These are phyloP conservation scores for Irpex sp. DNA, from an alignment of 1,284 basidiomycete species.

Conservation along the genomic window DNA sequence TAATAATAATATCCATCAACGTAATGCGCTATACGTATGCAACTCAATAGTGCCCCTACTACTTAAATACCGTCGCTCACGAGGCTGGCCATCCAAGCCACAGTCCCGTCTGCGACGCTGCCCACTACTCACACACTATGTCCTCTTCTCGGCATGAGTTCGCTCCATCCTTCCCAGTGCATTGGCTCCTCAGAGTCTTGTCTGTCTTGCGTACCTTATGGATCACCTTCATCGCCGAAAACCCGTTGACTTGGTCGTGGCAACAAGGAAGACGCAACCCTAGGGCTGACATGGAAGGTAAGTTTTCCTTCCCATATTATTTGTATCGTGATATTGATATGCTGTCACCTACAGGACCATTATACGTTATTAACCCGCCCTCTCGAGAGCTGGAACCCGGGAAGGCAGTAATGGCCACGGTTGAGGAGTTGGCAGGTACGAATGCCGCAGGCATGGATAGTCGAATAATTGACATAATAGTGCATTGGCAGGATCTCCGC, in stretches of 20 bases:
- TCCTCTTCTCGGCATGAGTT: neutral
- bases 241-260: slow-evolving; percentile 8
- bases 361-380: slow-evolving; percentile 23
- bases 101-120: neutral
- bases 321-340: no score
- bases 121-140: neutral
- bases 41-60: neutral
- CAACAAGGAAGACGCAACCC: slow-evolving; percentile 10
- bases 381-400: slow-evolving; percentile 22
- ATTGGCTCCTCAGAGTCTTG: neutral
- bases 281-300: slow-evolving; percentile 14
- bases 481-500: slow-evolving; percentile 15
- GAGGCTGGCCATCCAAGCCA: neutral
- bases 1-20: neutral
- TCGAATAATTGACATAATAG: no score
- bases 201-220: slow-evolving; percentile 4
- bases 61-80: neutral
- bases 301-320: neutral
- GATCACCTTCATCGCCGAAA: slow-evolving; percentile 6
- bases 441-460: neutral
- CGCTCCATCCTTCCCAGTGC: neutral
- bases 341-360: slow-evolving; percentile 19
- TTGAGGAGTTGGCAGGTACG: slow-evolving; percentile 21
- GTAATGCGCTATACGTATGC: neutral
- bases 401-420: slow-evolving; percentile 23